Conservation (phyloP, 306 rosid genomes). For the Gleditsia sinensis region DNA sequence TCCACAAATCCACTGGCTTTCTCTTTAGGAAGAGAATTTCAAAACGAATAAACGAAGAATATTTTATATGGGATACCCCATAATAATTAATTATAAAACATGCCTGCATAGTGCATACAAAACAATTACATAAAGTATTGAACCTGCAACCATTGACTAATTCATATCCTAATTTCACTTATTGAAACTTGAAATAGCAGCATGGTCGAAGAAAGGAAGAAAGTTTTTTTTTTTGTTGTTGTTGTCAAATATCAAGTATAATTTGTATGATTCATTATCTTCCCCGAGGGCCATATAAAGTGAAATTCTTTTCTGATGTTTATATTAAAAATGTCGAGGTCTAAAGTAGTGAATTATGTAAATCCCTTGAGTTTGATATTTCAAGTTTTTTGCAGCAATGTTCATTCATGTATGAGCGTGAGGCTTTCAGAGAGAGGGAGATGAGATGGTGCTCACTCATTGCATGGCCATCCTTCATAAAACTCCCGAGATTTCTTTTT, state of each 20-base stretch:
- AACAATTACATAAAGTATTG: neutral
- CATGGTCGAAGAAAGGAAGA: slow-evolving; percentile 8
- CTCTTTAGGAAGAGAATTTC: neutral
- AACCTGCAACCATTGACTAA: slow-evolving; percentile 33
- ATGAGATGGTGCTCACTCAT: too few relatives aligned
- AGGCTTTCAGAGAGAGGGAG: too few relatives aligned
- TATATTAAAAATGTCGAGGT: too few relatives aligned
- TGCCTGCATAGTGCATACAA: neutral
- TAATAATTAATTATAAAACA: neutral
- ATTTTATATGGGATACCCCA: neutral
- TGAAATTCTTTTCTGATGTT: neutral
- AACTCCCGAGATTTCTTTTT: neutral
- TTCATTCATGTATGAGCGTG: too few relatives aligned
- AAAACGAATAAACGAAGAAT: neutral
- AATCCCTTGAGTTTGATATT: too few relatives aligned
- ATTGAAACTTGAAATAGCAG: neutral
- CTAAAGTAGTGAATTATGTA: too few relatives aligned
- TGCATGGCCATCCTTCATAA: neutral
- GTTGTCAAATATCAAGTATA: neutral
- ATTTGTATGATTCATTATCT: neutral
- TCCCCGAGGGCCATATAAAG: neutral
- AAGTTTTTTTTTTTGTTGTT: neutral
- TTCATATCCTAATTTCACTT: slow-evolving; percentile 28
- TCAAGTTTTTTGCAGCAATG: too few relatives aligned
- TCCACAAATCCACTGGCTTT: neutral